Conservation (phyloP, 257 asterid species). For the Phtheirospermum japonicum region DNA sequence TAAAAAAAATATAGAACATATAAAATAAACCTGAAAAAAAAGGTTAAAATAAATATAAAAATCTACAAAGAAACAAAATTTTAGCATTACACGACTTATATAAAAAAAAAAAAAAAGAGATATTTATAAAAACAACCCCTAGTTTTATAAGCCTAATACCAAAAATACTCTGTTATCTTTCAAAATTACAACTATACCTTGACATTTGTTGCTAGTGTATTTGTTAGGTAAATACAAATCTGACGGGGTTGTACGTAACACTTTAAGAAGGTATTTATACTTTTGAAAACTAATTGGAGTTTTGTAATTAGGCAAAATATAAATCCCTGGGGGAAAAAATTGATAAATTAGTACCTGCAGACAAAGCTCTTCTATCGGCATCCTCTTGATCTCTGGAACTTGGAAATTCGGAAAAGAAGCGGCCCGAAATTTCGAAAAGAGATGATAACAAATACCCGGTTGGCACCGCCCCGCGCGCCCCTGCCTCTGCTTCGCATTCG, state of each 20-base stretch:
- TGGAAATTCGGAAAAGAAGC: constrained; percentile 79
- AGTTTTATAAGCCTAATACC: too few species aligned
- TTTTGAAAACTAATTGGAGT: too few species aligned
- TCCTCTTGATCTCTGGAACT: constrained; percentile 94
- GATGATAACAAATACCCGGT: constrained; percentile 90
- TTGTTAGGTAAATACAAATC: background rate
- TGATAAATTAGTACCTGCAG: constrained; percentile 55
- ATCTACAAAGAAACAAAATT: too few species aligned
- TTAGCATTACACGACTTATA: too few species aligned
- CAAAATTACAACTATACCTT: background rate
- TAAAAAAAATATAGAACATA: too few species aligned
- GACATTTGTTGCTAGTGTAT: background rate
- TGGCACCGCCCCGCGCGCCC: constrained; percentile 99
- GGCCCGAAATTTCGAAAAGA: constrained; percentile 69
- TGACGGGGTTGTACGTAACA: too few species aligned
- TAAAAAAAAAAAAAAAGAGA: background rate
- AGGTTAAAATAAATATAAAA: background rate
- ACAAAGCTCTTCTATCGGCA: constrained; percentile 92
- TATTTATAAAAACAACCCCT: too few species aligned
- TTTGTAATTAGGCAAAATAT: background rate
- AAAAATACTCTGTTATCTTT: background rate
- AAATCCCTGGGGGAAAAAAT: background rate
- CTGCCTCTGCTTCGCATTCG: constrained; percentile 88
- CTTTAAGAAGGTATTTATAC: too few species aligned
- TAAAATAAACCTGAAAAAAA: background rate